Evolutionary conservation across 2,329 filamentous ascomycete species (phyloP).

Genomic region (Chalaropsis ovoidea): DNA sequence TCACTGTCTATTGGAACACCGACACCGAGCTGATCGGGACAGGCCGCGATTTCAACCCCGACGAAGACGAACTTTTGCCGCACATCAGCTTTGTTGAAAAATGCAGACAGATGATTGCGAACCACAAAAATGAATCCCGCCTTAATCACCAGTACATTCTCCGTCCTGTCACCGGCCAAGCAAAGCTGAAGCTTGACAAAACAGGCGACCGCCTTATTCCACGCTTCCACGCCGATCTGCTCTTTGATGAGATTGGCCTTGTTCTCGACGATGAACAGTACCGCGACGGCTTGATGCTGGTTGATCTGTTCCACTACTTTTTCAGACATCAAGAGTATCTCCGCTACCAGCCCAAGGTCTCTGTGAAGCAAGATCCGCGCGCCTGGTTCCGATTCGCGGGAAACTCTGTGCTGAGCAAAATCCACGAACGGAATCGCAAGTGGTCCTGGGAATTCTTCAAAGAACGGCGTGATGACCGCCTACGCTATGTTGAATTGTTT

Average conservation of each 20-base stretch:
- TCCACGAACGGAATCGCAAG: constrained; percentile 81
- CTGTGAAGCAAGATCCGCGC: constrained; percentile 76
- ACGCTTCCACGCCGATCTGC: constrained; percentile 77
- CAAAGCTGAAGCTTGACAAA: constrained; percentile 91
- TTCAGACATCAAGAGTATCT: constrained; percentile 96
- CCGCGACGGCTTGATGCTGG: constrained; percentile 92
- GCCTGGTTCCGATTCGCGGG: constrained; percentile 92
- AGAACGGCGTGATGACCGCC: constrained; percentile 81
- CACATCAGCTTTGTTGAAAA: constrained; percentile 68
- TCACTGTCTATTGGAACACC: constrained; percentile 97
- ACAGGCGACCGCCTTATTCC: constrained; percentile 67
- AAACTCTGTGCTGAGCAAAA: constrained; percentile 79
- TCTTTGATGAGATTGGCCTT: constrained; percentile 96
- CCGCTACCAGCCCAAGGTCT: constrained; percentile 73
- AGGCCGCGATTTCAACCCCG: constrained; percentile 54
- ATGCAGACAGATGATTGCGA: constrained; percentile 62
- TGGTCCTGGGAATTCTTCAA: constrained; percentile 97
- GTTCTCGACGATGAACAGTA: constrained; percentile 98
- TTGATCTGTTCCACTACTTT: constrained; percentile 97
- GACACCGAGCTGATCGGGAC: constrained; percentile 75
- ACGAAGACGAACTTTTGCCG: constrained; percentile 48
- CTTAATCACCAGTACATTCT: constrained; percentile 80
- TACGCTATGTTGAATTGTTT: constrained; percentile 84
- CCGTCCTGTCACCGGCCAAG: constrained; percentile 88
- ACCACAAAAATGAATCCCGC: constrained; percentile 31